phyloP scores from a whole-genome alignment of 345 rosid genomes.

The Eucalyptus curtisii region DNA sequence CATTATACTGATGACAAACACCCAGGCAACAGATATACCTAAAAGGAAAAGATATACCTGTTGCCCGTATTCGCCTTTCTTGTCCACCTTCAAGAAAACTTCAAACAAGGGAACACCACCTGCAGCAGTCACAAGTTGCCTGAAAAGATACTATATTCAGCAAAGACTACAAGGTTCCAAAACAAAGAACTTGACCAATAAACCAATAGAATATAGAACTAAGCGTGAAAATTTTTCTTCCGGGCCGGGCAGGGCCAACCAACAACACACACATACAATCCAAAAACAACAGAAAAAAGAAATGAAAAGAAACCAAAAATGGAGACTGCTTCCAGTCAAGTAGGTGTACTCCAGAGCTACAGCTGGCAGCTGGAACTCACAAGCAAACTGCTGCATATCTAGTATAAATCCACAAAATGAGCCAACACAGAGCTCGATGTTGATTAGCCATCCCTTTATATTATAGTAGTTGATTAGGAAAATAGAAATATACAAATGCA shows the following conservation, averaged over 20 bases:
- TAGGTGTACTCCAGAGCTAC: not conserved
- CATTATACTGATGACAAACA: not conserved
- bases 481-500: not conserved
- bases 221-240: not conserved
- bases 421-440: not conserved
- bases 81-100: constrained; percentile 55
- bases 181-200: not conserved
- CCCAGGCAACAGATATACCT: not conserved
- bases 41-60: constrained; percentile 38
- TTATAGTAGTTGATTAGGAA: not conserved
- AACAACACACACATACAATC: not conserved
- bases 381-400: not conserved
- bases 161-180: not conserved
- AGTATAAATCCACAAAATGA: not conserved
- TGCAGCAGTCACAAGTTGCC: constrained; percentile 73
- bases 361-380: not conserved
- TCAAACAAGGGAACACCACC: constrained; percentile 75
- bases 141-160: constrained; percentile 19
- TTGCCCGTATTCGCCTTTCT: constrained; percentile 66
- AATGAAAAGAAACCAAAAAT: not conserved
- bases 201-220: not conserved
- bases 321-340: not conserved
- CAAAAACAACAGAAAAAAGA: not conserved
- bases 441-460: not conserved
- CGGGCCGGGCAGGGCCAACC: accelerated